Evolutionary conservation across 768 basidiomycete genomes (phyloP), one percentile per base, ranked within the genome.

Genomic region (Sarcomyxa edulis): DNA sequence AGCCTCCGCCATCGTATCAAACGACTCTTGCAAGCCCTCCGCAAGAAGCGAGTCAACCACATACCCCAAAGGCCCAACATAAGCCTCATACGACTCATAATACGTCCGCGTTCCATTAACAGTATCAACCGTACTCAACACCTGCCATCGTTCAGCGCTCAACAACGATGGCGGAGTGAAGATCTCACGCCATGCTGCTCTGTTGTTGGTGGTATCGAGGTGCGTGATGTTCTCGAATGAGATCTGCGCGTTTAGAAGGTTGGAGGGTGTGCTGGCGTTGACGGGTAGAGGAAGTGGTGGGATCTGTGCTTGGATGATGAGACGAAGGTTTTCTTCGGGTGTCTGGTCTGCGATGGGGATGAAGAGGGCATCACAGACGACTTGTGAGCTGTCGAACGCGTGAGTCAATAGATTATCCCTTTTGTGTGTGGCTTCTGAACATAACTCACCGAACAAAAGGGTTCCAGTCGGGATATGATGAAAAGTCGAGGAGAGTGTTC

Each of bases 381-480:
- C 46, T 32, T 53, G 51, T 16, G 56, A 56, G 28, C 57, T 52
- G 16, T 27, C n/a, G n/a, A n/a, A n/a, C n/a, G 21, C 6, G 18
- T 37, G 30, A 19, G 36, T 7, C 9, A 43, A 3, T 4, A 27
- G 12, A 3, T 8, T 31, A 24, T 33, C 27, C 18, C 21, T 12
- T 21, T 29, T 14, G 32, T 43, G 36, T 15, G 30, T 30, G n/a
- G n/a, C n/a, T n/a, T n/a, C n/a, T n/a, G n/a, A 15, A 4, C 16
- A 16, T 7, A 15, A 42, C 50, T 47, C 22, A 55, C 56, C 55
- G 47, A 7, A 55, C 54, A 28, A 60, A 59, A 7, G 54, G 68
- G 34, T 57, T 72, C 78, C 77, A 79, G 47, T 74, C 64, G 1
- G 52, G 50, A 45, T 79, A 79, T 5, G 63, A 54, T 2, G 53